Evolutionary conservation across 2,329 filamentous ascomycete genomes (phyloP).

Genomic region (Xylaria sp.): DNA sequence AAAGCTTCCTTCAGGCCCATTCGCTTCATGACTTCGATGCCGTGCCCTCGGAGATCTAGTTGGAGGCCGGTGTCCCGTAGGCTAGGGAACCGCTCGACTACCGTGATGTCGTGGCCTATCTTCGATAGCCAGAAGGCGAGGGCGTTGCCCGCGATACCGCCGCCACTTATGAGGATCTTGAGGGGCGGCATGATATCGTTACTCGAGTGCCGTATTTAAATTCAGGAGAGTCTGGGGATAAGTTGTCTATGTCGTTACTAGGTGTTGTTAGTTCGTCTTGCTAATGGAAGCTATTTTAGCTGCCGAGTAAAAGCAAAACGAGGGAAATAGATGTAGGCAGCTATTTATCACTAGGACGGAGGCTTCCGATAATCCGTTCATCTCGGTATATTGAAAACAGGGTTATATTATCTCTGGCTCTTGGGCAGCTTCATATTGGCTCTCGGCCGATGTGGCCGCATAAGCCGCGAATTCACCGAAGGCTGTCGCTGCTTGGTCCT

Average conservation of each 20-base stretch:
- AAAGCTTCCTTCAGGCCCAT: constrained; percentile 62
- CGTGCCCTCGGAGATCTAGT: constrained; percentile 63
- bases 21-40: constrained; percentile 59
- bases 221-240: background rate
- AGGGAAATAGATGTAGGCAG: background rate
- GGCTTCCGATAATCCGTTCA: background rate
- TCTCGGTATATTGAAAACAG: constrained; percentile 20
- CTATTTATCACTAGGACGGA: constrained; percentile 12
- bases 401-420: background rate
- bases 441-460: constrained; percentile 29
- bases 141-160: constrained; percentile 52
- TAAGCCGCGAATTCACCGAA: constrained; percentile 32
- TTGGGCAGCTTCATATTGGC: background rate
- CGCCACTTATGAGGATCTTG: constrained; percentile 52
- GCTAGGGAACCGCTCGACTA: constrained; percentile 54
- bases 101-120: constrained; percentile 52
- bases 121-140: constrained; percentile 61
- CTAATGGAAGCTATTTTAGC: background rate
- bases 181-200: constrained; percentile 40
- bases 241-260: background rate
- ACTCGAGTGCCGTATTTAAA: constrained; percentile 11
- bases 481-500: background rate
- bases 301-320: background rate
- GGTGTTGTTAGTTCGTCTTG: background rate
- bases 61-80: constrained; percentile 61